Conservation (phyloP, 768 basidiomycete genomes). For the Candolleomyces eurysporus region DNA sequence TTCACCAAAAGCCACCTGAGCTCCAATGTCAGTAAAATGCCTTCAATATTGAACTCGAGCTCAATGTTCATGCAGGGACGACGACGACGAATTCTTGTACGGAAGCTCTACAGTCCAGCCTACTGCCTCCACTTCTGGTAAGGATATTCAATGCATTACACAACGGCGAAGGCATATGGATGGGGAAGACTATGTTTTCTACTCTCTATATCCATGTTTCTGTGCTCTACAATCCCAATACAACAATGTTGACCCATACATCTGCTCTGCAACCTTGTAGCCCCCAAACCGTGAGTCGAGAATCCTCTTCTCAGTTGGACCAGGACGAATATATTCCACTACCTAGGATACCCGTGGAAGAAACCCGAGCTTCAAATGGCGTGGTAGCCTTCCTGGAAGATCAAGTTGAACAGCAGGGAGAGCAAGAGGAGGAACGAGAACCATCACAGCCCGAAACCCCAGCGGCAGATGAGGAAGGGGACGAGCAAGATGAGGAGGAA, state of each 20-base stretch:
- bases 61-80: conserved; percentile 47
- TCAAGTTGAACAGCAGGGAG: conserved; percentile 40
- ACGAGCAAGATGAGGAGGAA: conserved; percentile 31
- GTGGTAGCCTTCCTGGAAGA: conserved; percentile 50
- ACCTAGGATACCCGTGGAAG: conserved; percentile 38
- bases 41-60: not conserved
- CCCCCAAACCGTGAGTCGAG: conserved; percentile 61
- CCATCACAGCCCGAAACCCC: conserved; percentile 29
- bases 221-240: conserved; percentile 30
- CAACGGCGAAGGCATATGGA: not conserved
- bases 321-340: conserved; percentile 11
- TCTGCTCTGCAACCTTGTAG: conserved; percentile 32
- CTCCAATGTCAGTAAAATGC: conserved; percentile 6
- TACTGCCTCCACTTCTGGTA: conserved; percentile 18
- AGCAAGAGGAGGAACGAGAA: conserved; percentile 5
- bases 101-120: conserved; percentile 47
- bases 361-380: conserved; percentile 43
- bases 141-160: not conserved
- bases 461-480: conserved; percentile 36
- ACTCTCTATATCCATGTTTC: conserved; percentile 22
- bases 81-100: conserved; percentile 81
- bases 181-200: conserved; percentile 10
- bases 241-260: conserved; percentile 19
- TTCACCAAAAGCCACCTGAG: conserved; percentile 3
- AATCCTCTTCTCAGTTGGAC: conserved; percentile 13